Evolutionary conservation across 371 early-diverging fungal species (phyloP).

Genomic region (Mortierella sp.): DNA sequence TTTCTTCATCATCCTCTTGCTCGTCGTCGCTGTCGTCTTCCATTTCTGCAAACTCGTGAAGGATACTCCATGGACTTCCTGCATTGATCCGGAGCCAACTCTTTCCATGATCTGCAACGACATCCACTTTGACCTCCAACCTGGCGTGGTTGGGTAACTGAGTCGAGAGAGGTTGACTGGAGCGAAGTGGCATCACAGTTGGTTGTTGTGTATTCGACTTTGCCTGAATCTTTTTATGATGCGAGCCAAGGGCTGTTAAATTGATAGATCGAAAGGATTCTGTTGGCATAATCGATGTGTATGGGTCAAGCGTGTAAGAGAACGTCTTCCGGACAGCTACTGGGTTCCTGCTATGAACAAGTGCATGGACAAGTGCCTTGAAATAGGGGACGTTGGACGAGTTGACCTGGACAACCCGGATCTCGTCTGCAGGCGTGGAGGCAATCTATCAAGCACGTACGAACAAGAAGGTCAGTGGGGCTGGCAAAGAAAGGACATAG

Average conservation of each 20-base stretch:
- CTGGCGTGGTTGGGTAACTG: constrained; percentile 11
- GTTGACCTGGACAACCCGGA: constrained; percentile 35
- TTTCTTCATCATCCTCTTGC: constrained; percentile 15
- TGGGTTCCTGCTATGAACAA: constrained; percentile 35
- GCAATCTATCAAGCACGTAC: constrained; percentile 13
- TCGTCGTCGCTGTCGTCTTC: constrained; percentile 46
- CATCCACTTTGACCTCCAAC: constrained; percentile 44
- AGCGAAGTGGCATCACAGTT: constrained; percentile 20
- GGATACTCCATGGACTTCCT: constrained; percentile 39
- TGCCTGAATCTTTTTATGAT: no score
- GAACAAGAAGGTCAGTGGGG: no score
- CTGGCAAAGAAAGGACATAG: no score
- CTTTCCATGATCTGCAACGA: constrained; percentile 46
- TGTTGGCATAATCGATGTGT: constrained; percentile 31
- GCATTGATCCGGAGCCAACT: constrained; percentile 53
- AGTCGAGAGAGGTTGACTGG: constrained; percentile 25
- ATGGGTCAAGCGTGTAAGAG: constrained; percentile 35
- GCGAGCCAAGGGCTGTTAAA: constrained; percentile 11
- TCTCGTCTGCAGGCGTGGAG: constrained; percentile 34
- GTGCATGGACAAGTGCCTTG: constrained; percentile 36
- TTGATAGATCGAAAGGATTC: constrained; percentile 22
- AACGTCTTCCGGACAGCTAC: constrained; percentile 37
- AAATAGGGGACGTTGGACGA: constrained; percentile 45
- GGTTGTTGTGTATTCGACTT: background rate
- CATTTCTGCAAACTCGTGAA: constrained; percentile 50